Base-by-base conservation (phyloP, 1,284 basidiomycete genomes). In the Calocybe gambosa region DNA sequence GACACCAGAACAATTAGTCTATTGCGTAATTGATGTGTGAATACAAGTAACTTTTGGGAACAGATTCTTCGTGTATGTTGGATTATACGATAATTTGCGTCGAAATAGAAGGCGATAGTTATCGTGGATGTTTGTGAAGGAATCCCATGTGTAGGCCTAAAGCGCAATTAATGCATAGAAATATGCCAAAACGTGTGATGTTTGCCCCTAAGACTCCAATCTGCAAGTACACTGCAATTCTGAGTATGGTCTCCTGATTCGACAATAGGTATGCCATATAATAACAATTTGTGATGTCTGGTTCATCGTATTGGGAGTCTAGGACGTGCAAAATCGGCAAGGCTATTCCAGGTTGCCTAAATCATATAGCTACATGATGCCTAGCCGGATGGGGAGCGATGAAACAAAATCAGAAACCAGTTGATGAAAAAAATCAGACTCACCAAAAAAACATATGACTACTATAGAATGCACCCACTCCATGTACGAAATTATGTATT, bases 71-170 rank as follows among this genome's bases (percentile, higher is more conserved):
- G 13, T 18, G 5, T 28, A n/a, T 10, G 52, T 56, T 12, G 56
- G 50, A n/a, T n/a, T n/a, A 1, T 55, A 36, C 23, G 49, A 42
- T 7, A 63, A 26, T n/a, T 49, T 42, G 21, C 45, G 46, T 39
- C 47, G 46, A 15, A 47, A 49, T 5, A 59, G 40, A 12, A 63
- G n/a, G n/a, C 46, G 48, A 43, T 54, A 61, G 39, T 65, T 62
- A 3, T 50, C 46, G 9, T 33, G 26, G 2, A 61, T 8, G 40
- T 56, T 53, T 10, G 43, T 46, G 20, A 63, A 20, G 20, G 60
- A 41, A 43, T 65, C 63, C 63, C 62, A 65, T 12, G 56, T 28
- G 20, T 60, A 55, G 9, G 59, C 57, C 61, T 63, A 42, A n/a
- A 16, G 23, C 5, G 15, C 15, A 16, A 16, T 7, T n/a, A 16